Evolutionary conservation across 805 yeast species (phyloP), one percentile per base, ranked within the genome.

Genomic region (Cyberlindnera bimundalis): DNA sequence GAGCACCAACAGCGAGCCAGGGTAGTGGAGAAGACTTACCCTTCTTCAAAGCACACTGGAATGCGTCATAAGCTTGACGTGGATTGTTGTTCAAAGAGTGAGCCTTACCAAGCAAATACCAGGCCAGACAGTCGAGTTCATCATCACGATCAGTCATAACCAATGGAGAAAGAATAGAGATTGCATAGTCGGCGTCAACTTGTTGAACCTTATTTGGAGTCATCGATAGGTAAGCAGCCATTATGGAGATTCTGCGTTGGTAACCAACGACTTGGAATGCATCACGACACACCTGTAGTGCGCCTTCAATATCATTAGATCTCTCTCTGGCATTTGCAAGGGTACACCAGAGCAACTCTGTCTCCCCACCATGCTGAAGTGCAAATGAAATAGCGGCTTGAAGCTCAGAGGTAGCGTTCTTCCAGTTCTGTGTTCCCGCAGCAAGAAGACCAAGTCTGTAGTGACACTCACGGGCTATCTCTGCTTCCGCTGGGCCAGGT

Each of bases 1-100:
- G 62, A 11, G 76, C 69, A 3, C 85, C 89, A 21, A 80, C 78
- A 0, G 81, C 78, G 25, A 81, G 60, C 89, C 87, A 81, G 3
- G 82, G 74, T 36, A 78, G 62, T n/a, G 84, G 78, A 12, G 72
- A 69, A 13, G 63, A 59, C 15, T 78, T 71, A 0, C 79, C 77
- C 32, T 75, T 68, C 46, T 74, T 64, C 40, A 78, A 60, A 2
- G 83, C 77, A 33, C 71, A 62, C 51, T 79, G 82, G 42, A 73
- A 69, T 12, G 74, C 67, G 43, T 75, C 78, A 54, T 78, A 78
- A 2, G 83, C 78, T 27, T 67, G 64, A 29, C 75, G 59, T 21
- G 76, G 78, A 33, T 68, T 62, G 38, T 70, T 71, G 14, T 68
- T 50, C 20, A 69, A 45, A 6, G 75, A 61, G 48, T 76, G 71